Base-by-base conservation (phyloP, 2,329 filamentous ascomycete genomes). In the Xylaria sp. region DNA sequence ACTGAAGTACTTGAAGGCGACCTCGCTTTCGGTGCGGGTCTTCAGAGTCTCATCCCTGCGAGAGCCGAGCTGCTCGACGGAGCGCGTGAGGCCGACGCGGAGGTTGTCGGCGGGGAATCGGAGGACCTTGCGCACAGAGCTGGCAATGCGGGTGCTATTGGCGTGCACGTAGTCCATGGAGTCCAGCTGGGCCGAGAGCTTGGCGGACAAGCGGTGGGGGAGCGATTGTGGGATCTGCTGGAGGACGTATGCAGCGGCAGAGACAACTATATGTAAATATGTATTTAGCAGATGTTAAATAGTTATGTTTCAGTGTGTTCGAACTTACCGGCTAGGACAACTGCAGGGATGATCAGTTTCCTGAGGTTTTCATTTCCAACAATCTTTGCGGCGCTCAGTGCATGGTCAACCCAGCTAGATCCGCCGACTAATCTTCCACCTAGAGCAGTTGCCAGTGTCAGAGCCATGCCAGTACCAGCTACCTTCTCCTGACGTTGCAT, bases 401-500 rank as follows among this genome's bases (percentile, higher is more conserved):
- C 91, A 71, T 95, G 93, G 78, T 98, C 95, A 74, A 97, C 83
- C 94, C 95, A 98, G 59, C 92, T 90, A 74, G 92, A 89, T 70
- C 94, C 92, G 68, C 94, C 93, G 46, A 99, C 83, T 76, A 96
- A 86, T 57, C 93, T 88, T 58, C 92, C 89, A 65, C 95, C 93
- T 4, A 98, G 85, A 1, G 97, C 93, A 65, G 93, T 94, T 10
- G 92, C 92, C 42, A 97, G 88, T 1, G 96, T 99, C 77, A 99
- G 86, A 6, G 95, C 96, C 91, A 99, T 94, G 71, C 96, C 92
- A 3, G 94, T 97, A 46, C 95, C 93, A 6, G 95, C 94, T 65
- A 97, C 86, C 85, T 98, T 99, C 81, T 99, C 96, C 79, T 98
- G 95, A 63, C 90, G 88, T 77, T 97, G 93, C 83, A 97, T 87